Conservation (phyloP, 805 yeast species). For the Vanderwaltozyma polyspora region DNA sequence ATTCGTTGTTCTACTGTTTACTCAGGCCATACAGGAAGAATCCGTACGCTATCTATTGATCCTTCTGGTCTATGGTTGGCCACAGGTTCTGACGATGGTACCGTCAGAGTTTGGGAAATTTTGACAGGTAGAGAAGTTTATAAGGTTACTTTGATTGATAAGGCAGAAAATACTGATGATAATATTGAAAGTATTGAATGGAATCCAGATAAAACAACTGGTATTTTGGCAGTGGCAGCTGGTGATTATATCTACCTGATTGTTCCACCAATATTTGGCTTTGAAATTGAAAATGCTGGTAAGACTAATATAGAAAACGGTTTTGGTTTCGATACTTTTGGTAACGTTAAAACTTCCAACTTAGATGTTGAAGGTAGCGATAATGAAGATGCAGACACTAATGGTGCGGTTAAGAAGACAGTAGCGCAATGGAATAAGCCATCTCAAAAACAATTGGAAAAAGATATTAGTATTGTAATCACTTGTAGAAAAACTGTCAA, state of each 20-base stretch:
- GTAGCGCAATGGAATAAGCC: constrained; percentile 83
- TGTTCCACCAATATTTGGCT: constrained; percentile 87
- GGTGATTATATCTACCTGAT: constrained; percentile 70
- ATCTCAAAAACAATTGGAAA: constrained; percentile 42
- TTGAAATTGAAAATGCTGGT: constrained; percentile 73
- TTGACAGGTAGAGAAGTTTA: constrained; percentile 89
- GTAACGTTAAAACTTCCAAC: constrained; percentile 37
- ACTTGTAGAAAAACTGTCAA: constrained; percentile 58
- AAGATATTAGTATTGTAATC: constrained; percentile 66
- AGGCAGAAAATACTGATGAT: constrained; percentile 54
- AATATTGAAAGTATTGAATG: constrained; percentile 74
- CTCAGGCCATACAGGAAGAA: constrained; percentile 73
- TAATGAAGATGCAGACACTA: constrained; percentile 28
- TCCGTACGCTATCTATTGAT: constrained; percentile 74
- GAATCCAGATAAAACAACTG: constrained; percentile 70
- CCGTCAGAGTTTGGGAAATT: constrained; percentile 93
- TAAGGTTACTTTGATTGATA: constrained; percentile 41
- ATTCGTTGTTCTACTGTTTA: constrained; percentile 75
- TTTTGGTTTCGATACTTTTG: constrained; percentile 72
- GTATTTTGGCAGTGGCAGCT: constrained; percentile 74
- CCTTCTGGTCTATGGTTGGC: constrained; percentile 92
- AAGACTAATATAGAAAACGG: constrained; percentile 75
- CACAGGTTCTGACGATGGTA: constrained; percentile 95
- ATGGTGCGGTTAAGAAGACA: constrained; percentile 33
- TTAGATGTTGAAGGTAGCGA: constrained; percentile 31